Evolutionary conservation across 169 alveolate species (phyloP).

Genomic region (Plasmodium relictum): DNA sequence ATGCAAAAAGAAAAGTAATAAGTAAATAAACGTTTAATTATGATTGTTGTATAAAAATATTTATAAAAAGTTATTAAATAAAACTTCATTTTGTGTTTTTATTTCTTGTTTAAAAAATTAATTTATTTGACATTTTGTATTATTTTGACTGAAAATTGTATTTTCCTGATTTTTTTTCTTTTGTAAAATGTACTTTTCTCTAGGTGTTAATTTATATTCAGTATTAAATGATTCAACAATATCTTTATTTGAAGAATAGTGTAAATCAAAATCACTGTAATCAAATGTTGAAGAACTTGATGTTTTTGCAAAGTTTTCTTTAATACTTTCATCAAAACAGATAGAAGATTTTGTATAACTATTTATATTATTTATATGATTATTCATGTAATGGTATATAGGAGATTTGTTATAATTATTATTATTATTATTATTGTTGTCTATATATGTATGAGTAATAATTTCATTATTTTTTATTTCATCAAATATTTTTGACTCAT

Average conservation of each 20-base stretch:
- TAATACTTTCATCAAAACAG: slow-evolving; percentile 11
- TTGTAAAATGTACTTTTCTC: slow-evolving; percentile 10
- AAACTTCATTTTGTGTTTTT: too few species aligned
- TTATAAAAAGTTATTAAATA: too few species aligned
- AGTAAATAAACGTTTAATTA: too few species aligned
- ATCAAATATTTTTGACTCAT: slow-evolving; percentile 1
- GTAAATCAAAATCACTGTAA: slow-evolving; percentile 46
- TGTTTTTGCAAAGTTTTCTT: slow-evolving; percentile 23
- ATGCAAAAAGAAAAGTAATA: too few species aligned
- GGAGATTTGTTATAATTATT: neutral
- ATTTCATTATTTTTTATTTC: neutral
- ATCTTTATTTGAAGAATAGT: slow-evolving; percentile 49
- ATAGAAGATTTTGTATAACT: slow-evolving; percentile 9
- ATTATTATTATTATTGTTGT: neutral
- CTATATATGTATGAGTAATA: neutral
- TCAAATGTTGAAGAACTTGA: slow-evolving; percentile 57
- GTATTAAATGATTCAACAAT: slow-evolving; percentile 47
- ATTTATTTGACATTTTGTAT: slow-evolving; percentile 3
- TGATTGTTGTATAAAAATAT: too few species aligned
- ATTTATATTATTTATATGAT: slow-evolving; percentile 12
- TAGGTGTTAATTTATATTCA: slow-evolving; percentile 23
- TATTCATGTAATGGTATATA: neutral
- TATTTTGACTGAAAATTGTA: neutral
- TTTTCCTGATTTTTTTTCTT: slow-evolving; percentile 20
- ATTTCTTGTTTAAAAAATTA: neutral